These are phyloP conservation scores for Lodderomyces orthopsilosis DNA, from an alignment of 1,139 yeast species.

Conservation along the genomic window DNA sequence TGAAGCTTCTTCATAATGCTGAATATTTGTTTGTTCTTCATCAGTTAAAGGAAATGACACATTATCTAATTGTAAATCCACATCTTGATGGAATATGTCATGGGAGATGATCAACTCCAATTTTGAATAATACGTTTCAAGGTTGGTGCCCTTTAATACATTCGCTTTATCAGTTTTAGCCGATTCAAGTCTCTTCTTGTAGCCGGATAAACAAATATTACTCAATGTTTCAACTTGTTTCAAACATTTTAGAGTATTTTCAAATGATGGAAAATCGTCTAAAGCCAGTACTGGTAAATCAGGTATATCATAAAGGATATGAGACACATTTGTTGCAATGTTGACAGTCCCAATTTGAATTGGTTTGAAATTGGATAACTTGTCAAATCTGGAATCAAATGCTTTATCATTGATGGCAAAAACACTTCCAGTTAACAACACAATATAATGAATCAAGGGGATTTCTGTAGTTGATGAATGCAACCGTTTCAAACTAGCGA, in stretches of 20 bases:
- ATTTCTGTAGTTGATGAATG: conserved; percentile 9
- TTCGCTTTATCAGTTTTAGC: conserved; percentile 33
- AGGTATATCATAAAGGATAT: conserved; percentile 41
- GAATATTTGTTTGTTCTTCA: conserved; percentile 14
- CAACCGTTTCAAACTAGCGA: conserved; percentile 19
- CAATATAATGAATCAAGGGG: conserved; percentile 37
- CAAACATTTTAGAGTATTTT: conserved; percentile 33
- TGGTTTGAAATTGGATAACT: conserved; percentile 39
- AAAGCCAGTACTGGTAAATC: conserved; percentile 32
- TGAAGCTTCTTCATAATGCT: conserved; percentile 27
- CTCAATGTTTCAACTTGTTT: conserved; percentile 36
- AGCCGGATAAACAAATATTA: conserved; percentile 43
- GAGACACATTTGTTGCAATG: conserved; percentile 36
- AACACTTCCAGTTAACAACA: conserved; percentile 40
- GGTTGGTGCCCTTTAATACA: conserved; percentile 3
- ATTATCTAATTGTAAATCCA: conserved; percentile 17
- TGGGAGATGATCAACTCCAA: conserved; percentile 7
- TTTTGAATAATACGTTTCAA: conserved; percentile 10
- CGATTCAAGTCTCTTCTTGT: conserved; percentile 43
- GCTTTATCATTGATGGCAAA: conserved; percentile 51
- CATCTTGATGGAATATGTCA: conserved; percentile 10
- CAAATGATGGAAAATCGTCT: conserved; percentile 28
- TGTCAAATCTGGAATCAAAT: conserved; percentile 41
- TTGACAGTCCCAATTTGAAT: conserved; percentile 30
- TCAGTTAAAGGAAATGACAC: conserved; percentile 18